phyloP scores from a whole-genome alignment of 1,139 yeast species.

The Nakaseomyces delphensis region DNA sequence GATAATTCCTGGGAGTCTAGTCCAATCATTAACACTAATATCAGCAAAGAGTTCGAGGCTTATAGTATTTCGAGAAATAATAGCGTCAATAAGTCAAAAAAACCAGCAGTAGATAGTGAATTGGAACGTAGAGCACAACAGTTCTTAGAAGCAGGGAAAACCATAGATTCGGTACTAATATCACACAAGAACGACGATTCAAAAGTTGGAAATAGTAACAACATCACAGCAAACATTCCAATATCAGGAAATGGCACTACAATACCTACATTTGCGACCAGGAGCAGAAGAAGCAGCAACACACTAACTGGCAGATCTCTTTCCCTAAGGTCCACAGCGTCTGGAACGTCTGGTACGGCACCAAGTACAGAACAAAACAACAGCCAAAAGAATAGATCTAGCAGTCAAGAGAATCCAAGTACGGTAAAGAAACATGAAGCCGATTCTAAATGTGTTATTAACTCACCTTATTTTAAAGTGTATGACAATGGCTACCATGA shows the following conservation, averaged over 20 bases:
- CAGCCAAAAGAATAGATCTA: not conserved
- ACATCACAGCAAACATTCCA: not conserved
- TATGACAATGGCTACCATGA: constrained; percentile 29
- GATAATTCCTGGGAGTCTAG: not conserved
- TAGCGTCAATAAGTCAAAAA: not conserved
- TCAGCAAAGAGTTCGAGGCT: constrained; percentile 1
- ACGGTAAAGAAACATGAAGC: constrained; percentile 9
- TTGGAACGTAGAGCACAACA: not conserved
- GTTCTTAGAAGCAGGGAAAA: not conserved
- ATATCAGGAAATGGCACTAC: not conserved
- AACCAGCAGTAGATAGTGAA: not conserved
- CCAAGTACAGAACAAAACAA: not conserved
- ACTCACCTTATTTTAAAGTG: constrained; percentile 26
- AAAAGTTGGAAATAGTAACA: not conserved
- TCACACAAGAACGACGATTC: not conserved
- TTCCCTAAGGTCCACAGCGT: constrained; percentile 2
- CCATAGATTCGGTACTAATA: not conserved
- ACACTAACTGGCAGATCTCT: not conserved
- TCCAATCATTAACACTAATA: not conserved
- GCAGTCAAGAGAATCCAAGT: not conserved
- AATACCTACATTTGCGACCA: not conserved
- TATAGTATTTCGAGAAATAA: constrained; percentile 3
- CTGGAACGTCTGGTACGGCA: not conserved
- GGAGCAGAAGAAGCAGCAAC: constrained; percentile 5
- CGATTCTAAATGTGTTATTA: constrained; percentile 22